Evolutionary conservation across 2,329 filamentous ascomycete species (phyloP).

Genomic region (Polytolypa hystricis): DNA sequence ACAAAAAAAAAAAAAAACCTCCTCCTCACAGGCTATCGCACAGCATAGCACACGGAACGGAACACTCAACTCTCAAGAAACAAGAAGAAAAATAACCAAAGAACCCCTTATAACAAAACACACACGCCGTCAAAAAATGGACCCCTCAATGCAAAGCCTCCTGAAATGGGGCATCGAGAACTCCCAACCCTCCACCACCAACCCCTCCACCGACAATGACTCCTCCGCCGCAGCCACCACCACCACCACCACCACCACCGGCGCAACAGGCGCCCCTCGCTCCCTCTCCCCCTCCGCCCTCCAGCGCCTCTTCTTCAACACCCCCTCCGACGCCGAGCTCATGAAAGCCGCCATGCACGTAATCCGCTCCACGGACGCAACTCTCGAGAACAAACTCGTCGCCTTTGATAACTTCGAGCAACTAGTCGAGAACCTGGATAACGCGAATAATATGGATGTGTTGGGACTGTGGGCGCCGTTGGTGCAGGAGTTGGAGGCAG

Average conservation of each 20-base stretch:
- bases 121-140: constrained; percentile 35
- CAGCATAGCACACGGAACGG: no score
- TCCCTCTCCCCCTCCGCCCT: constrained; percentile 18
- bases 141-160: constrained; percentile 60
- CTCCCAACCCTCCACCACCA: constrained; percentile 32
- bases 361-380: constrained; percentile 55
- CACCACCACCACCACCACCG: constrained; percentile 8
- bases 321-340: constrained; percentile 78
- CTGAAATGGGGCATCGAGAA: constrained; percentile 69
- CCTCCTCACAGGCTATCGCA: no score
- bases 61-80: no score
- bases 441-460: constrained; percentile 82
- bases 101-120: constrained; percentile 6
- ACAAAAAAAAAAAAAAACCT: no score
- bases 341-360: constrained; percentile 78
- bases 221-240: constrained; percentile 11
- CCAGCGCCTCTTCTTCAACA: constrained; percentile 43
- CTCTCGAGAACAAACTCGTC: constrained; percentile 63
- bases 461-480: constrained; percentile 75
- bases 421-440: constrained; percentile 84
- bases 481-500: constrained; percentile 54
- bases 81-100: constrained; percentile 11
- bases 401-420: constrained; percentile 96
- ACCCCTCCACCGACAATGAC: constrained; percentile 24
- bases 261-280: constrained; percentile 8